These are phyloP conservation scores for Fabrea salina DNA, from an alignment of 169 alveolate genomes.

Conservation along the genomic window DNA sequence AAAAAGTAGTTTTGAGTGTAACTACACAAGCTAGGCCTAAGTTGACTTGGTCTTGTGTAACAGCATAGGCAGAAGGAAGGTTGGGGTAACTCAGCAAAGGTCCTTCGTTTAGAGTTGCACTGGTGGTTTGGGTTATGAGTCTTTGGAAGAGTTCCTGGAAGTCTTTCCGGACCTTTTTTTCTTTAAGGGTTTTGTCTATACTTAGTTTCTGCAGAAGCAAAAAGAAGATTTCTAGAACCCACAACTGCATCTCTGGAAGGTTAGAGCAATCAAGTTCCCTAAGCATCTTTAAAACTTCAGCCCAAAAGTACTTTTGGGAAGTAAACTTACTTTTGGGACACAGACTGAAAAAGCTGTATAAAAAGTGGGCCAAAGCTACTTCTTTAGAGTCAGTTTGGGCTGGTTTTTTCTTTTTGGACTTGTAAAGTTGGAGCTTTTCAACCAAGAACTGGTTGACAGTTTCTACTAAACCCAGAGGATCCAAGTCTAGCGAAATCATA, in stretches of 20 bases:
- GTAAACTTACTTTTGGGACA: not conserved
- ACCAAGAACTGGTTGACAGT: not conserved
- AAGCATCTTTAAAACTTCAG: not conserved
- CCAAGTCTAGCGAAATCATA: not conserved
- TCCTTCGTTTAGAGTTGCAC: not conserved
- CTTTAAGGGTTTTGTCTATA: not conserved
- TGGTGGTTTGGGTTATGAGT: not conserved
- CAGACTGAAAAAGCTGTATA: not conserved
- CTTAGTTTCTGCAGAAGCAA: not conserved
- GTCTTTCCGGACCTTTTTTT: not conserved
- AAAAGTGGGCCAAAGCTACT: not conserved
- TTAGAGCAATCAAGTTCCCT: not conserved
- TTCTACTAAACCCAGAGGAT: not conserved
- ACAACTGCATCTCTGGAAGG: not conserved
- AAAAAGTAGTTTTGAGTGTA: not conserved
- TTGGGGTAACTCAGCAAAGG: not conserved
- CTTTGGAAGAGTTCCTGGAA: not conserved
- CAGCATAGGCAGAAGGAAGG: not conserved
- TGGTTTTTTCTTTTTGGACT: not conserved
- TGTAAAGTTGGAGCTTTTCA: not conserved
- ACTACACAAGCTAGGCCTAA: not conserved
- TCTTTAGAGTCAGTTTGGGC: not conserved
- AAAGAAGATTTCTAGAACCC: constrained; percentile 6
- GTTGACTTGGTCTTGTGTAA: not conserved
- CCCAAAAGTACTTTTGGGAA: not conserved